Percentiles rank a stretch among this genome's conserved stretches.
Evolutionary conservation across 257 asterid genomes (phyloP).

Genomic region (Buddleja alternifolia): DNA sequence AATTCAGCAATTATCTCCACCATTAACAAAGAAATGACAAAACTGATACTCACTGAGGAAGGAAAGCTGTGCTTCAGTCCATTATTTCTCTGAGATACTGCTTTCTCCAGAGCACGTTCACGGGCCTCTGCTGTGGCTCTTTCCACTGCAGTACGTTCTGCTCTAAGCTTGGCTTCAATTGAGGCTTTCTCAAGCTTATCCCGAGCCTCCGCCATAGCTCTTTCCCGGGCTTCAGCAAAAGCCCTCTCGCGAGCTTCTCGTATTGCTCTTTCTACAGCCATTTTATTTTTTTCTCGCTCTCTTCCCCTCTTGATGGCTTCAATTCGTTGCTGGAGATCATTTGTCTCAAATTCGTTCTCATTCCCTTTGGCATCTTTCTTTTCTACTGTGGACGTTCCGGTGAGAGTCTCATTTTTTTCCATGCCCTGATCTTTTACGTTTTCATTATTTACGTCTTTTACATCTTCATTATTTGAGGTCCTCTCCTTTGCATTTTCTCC

Average conservation of each 20-base stretch:
- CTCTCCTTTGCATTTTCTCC: slow-evolving; percentile 35
- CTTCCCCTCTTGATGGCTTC: slow-evolving; percentile 81
- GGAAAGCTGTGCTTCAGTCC: slow-evolving; percentile 73
- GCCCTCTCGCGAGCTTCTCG: slow-evolving; percentile 99
- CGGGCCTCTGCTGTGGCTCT: slow-evolving; percentile 96
- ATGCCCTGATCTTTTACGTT: slow-evolving; percentile 36
- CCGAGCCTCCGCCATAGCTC: slow-evolving; percentile 61
- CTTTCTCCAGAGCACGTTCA: slow-evolving; percentile 88
- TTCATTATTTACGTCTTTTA: slow-evolving; percentile 38
- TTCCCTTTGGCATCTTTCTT: slow-evolving; percentile 46
- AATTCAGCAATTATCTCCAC: slow-evolving; percentile 11
- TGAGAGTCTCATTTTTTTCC: slow-evolving; percentile 33
- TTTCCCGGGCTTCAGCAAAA: slow-evolving; percentile 84
- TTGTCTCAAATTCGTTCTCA: slow-evolving; percentile 35
- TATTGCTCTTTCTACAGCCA: slow-evolving; percentile 88
- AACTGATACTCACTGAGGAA: slow-evolving; percentile 60
- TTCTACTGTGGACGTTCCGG: slow-evolving; percentile 34
- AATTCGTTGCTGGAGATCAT: slow-evolving; percentile 47
- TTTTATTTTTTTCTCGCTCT: slow-evolving; percentile 74
- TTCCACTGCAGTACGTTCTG: slow-evolving; percentile 94
- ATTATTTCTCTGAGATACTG: slow-evolving; percentile 58
- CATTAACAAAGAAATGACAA: slow-evolving; percentile 23
- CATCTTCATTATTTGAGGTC: slow-evolving; percentile 35
- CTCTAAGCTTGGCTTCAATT: slow-evolving; percentile 66
- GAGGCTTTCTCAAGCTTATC: slow-evolving; percentile 64